Base-by-base conservation (phyloP, 331 rosid species). In the Rosa hybrid region DNA sequence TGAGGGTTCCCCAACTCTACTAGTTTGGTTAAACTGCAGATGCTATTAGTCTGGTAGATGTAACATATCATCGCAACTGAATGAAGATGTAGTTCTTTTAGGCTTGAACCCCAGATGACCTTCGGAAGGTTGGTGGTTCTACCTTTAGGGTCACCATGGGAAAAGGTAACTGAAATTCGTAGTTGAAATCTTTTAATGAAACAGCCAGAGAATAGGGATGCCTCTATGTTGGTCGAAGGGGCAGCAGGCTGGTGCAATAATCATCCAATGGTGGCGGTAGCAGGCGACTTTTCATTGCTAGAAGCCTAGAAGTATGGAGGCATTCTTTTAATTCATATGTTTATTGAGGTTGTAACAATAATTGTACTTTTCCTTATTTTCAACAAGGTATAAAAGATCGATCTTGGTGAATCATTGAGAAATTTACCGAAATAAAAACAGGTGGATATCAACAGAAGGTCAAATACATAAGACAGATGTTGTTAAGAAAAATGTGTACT, bases 1-100 rank as follows among this genome's bases (percentile, higher is more conserved):
- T 87, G 67, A 93, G 80, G 72, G 59, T 12, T 69, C 81, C 30
- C 63, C 57, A 30, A 21, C 6, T 45, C 70, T 68, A 75, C 85
- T 65, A 50, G 23, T 17, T 18, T 23, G 62, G 57, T 25, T 20
- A 5, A 3, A 13, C 5, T 21, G 25, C 63, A 77, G 62, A 50
- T 30, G 59, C 84, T 49, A 69, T 65, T 51, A 75, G 68, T 23
- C 84, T 56, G 74, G 74, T 45, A 75, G 68, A 50, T 82, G 86
- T 34, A 80, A 81, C 88, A 14, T 78, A 49, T 41, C 60, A 79
- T 71, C 60, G 12, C 54, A 54, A 17, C 20, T 53, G 16, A 27
- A 49, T 27, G 30, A 13, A 71, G 57, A 71, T 11, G 34, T 2
- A 57, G 78, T 38, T 74, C 23, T 12, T n/a, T 6, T 16, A 72